phyloP scores from a whole-genome alignment of 805 yeast species.

The Hanseniaspora mollemarum region DNA sequence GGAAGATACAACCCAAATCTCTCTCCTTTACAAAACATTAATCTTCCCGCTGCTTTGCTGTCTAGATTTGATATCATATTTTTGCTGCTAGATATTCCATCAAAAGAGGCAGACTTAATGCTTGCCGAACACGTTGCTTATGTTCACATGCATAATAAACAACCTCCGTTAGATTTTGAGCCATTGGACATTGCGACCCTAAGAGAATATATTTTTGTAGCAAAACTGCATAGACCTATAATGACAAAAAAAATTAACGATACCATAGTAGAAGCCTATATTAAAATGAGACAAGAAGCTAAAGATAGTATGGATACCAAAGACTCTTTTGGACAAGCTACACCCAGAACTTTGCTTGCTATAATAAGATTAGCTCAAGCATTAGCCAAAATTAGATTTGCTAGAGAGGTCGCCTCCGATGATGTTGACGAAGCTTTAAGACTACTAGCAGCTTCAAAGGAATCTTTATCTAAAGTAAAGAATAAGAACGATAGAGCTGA shows the following conservation, averaged over 20 bases:
- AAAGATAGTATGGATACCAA: constrained; percentile 63
- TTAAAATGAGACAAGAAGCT: constrained; percentile 85
- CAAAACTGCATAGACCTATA: constrained; percentile 74
- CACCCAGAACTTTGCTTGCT: constrained; percentile 89
- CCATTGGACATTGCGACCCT: constrained; percentile 71
- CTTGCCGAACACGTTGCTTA: constrained; percentile 89
- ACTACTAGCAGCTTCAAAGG: constrained; percentile 73
- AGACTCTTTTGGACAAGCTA: constrained; percentile 76
- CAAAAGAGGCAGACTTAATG: constrained; percentile 65
- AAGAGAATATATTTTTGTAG: constrained; percentile 78
- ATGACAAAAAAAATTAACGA: constrained; percentile 77
- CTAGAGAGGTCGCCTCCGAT: constrained; percentile 51
- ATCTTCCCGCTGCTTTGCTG: constrained; percentile 87
- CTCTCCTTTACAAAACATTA: constrained; percentile 90
- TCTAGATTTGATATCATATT: constrained; percentile 90
- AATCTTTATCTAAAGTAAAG: constrained; percentile 54
- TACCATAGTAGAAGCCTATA: constrained; percentile 73
- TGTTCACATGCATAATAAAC: constrained; percentile 86
- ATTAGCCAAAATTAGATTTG: constrained; percentile 77
- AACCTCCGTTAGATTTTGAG: constrained; percentile 63
- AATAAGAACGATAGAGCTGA: constrained; percentile 29
- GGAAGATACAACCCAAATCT: constrained; percentile 86
- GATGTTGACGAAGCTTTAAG: constrained; percentile 96
- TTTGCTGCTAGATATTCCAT: constrained; percentile 74
- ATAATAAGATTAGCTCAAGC: constrained; percentile 91